Evolutionary conservation across 768 basidiomycete genomes (phyloP).

Genomic region (Punctularia strigosozonata): DNA sequence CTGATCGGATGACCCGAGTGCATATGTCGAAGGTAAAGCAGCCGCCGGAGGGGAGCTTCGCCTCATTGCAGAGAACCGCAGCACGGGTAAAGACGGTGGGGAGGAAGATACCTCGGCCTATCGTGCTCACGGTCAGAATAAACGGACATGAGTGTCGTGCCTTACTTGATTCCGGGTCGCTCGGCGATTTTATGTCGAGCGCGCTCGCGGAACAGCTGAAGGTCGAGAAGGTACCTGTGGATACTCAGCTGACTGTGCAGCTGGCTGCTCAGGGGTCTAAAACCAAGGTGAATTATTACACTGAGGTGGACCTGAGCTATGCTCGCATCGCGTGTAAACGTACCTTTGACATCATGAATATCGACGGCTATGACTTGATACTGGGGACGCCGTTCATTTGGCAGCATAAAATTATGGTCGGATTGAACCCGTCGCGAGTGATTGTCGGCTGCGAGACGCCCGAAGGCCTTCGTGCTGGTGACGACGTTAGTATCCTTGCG

Average conservation of each 20-base stretch:
- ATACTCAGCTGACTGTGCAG: neutral
- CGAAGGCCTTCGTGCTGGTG: too few relatives aligned
- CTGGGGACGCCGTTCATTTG: slow-evolving; percentile 21
- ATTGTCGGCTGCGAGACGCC: too few relatives aligned
- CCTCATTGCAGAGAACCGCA: too few relatives aligned
- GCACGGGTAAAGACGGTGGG: too few relatives aligned
- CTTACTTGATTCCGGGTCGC: slow-evolving; percentile 4
- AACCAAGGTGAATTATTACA: slow-evolving; percentile 10
- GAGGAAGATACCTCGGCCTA: slow-evolving; percentile 4
- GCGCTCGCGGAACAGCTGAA: neutral
- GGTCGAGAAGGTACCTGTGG: neutral
- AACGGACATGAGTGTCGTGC: slow-evolving; percentile 4
- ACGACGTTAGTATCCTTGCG: neutral
- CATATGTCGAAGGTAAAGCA: too few relatives aligned
- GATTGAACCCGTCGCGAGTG: slow-evolving; percentile 4
- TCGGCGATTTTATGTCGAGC: slow-evolving; percentile 1
- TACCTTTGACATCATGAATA: slow-evolving; percentile 16
- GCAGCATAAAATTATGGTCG: slow-evolving; percentile 9
- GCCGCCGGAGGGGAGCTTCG: too few relatives aligned
- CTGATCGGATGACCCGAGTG: too few relatives aligned
- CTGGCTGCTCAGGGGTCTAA: slow-evolving; percentile 18
- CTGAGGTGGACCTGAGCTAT: slow-evolving; percentile 10
- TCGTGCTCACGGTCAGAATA: slow-evolving; percentile 2
- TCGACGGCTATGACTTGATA: slow-evolving; percentile 18
- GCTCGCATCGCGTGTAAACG: slow-evolving; percentile 2